Evolutionary conservation across 2,329 filamentous ascomycete species (phyloP).

Genomic region (Xylaria hypoxylon): DNA sequence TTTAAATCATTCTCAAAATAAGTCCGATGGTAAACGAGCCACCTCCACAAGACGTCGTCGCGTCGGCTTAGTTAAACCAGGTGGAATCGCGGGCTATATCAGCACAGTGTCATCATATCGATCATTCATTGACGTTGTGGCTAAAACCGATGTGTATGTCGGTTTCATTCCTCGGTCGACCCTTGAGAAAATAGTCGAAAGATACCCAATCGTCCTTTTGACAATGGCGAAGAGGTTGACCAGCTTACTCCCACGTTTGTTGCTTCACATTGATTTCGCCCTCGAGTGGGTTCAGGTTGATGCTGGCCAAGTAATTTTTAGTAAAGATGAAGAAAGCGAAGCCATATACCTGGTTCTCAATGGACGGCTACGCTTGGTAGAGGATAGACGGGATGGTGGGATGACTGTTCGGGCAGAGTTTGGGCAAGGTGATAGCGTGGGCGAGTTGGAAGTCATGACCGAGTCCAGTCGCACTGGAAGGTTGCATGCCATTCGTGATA

Average conservation of each 20-base stretch:
- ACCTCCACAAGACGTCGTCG: conserved; percentile 65
- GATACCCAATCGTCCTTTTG: conserved; percentile 88
- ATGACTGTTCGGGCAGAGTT: conserved; percentile 91
- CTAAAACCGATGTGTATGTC: conserved; percentile 98
- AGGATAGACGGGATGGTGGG: conserved; percentile 82
- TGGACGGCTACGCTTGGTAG: conserved; percentile 85
- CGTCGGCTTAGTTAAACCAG: conserved; percentile 92
- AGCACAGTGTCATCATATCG: conserved; percentile 94
- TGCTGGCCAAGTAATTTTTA: conserved; percentile 93
- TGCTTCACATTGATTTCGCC: conserved; percentile 97
- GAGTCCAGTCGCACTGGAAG: conserved; percentile 92
- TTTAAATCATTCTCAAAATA: conserved; percentile 57
- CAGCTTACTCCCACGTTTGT: conserved; percentile 85
- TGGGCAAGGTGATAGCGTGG: conserved; percentile 96
- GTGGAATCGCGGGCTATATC: conserved; percentile 92
- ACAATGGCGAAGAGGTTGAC: conserved; percentile 97
- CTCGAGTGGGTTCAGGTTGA: conserved; percentile 98
- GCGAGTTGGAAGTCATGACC: conserved; percentile 95
- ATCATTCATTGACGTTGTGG: conserved; percentile 95
- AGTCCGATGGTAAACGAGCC: conserved; percentile 45
- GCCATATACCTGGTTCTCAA: conserved; percentile 99
- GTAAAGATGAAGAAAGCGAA: conserved; percentile 94
- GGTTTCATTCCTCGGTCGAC: conserved; percentile 89
- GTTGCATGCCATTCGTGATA: conserved; percentile 94
- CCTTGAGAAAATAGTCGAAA: conserved; percentile 91